phyloP scores from a whole-genome alignment of 805 yeast species.

The Ogataea nonfermentans region DNA sequence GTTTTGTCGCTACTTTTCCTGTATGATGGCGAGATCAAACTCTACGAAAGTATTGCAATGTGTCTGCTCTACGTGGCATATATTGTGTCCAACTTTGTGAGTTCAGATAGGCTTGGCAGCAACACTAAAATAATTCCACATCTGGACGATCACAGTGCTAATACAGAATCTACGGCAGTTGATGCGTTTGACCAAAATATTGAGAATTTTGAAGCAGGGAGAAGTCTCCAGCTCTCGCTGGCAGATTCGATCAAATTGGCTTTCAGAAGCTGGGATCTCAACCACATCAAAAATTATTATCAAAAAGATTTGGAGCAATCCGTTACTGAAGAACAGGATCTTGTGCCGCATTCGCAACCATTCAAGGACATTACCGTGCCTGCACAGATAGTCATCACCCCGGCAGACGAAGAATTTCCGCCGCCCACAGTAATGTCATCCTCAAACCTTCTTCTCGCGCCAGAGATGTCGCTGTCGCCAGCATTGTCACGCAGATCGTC shows the following conservation, averaged over 20 bases:
- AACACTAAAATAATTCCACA: neutral
- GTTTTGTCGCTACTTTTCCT: constrained; percentile 50
- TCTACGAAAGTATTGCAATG: constrained; percentile 58
- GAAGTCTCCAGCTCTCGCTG: constrained; percentile 28
- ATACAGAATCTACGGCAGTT: constrained; percentile 6
- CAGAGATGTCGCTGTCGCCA: neutral
- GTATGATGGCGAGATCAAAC: constrained; percentile 51
- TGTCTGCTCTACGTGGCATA: constrained; percentile 55
- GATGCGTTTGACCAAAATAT: constrained; percentile 26
- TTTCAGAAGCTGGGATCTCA: constrained; percentile 19
- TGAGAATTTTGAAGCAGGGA: constrained; percentile 30
- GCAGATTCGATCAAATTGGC: constrained; percentile 34
- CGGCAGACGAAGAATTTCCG: constrained; percentile 8
- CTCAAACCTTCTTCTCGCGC: neutral
- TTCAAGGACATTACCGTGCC: constrained; percentile 7
- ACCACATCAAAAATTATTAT: constrained; percentile 14
- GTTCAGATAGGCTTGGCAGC: constrained; percentile 30
- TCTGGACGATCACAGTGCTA: constrained; percentile 3
- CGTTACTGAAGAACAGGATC: constrained; percentile 1
- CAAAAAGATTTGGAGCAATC: neutral
- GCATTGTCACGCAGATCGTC: constrained; percentile 1
- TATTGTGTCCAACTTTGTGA: constrained; percentile 41
- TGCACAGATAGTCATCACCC: constrained; percentile 15
- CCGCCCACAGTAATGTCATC: neutral
- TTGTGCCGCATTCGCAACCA: neutral